These are phyloP conservation scores for Cyclotella sp. DNA, from an alignment of 108 stramenopile species.

Conservation along the genomic window DNA sequence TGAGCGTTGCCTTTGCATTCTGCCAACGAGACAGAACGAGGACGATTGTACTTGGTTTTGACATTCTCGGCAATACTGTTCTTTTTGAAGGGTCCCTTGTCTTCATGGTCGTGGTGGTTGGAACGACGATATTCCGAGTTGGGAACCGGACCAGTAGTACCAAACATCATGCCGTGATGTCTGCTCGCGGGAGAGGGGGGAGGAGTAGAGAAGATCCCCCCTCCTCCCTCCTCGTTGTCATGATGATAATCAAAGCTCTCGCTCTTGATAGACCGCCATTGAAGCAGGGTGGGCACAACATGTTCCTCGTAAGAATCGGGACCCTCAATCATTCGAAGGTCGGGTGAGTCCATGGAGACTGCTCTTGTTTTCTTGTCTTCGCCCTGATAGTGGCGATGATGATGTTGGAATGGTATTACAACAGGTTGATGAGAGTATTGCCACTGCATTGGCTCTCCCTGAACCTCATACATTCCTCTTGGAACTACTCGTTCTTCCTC, in stretches of 20 bases:
- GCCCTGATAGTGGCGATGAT: slow-evolving; percentile 15
- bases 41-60: slow-evolving; percentile 27
- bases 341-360: slow-evolving; percentile 70
- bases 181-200: slow-evolving; percentile 28
- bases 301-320: slow-evolving; percentile 18
- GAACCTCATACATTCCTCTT: not conserved
- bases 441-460: slow-evolving; percentile 16
- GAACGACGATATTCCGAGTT: slow-evolving; percentile 13
- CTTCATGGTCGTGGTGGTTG: not conserved
- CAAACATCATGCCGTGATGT: slow-evolving; percentile 8
- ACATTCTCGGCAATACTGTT: slow-evolving; percentile 25
- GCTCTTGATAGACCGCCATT: slow-evolving; percentile 34
- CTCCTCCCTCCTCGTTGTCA: not conserved
- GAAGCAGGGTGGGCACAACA: slow-evolving; percentile 32
- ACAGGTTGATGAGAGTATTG: slow-evolving; percentile 4
- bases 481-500: not conserved
- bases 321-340: slow-evolving; percentile 9
- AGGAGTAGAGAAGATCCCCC: slow-evolving; percentile 35
- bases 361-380: slow-evolving; percentile 53
- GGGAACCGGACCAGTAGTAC: not conserved
- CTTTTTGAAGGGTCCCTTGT: not conserved
- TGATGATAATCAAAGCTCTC: not conserved
- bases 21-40: slow-evolving; percentile 35
- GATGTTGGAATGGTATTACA: slow-evolving; percentile 3
- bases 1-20: slow-evolving; percentile 16